Base-by-base conservation (phyloP, 2,329 filamentous ascomycete species). In the Calycina marina region DNA sequence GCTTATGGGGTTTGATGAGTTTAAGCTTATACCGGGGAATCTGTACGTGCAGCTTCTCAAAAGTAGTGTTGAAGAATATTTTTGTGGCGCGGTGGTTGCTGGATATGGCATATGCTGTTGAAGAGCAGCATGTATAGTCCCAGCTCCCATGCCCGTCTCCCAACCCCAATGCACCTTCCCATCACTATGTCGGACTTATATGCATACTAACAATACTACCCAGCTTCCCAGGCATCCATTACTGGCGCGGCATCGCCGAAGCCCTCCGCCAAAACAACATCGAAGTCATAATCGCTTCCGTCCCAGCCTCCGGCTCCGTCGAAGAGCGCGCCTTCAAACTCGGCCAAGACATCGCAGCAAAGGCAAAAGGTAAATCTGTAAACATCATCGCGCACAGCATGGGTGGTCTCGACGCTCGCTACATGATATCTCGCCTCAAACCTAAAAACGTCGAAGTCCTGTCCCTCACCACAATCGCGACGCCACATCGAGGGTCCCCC, bases 371-470 rank as follows among this genome's bases (percentile, higher is more conserved):
- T 12, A 58, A 56, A 38, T 69, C 75, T 31, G 82, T 93, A 42
- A 83, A 82, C 50, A 80, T 93, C 37, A 63, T 85, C 13, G 71
- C 71, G 25, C 79, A 85, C 56, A 69, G 63, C 43, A 76, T 76
- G 71, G 71, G 73, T 29, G 72, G 73, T 2, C 59, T 78, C 3
- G 73, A 77, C 49, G 67, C 71, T 6, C 61, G 73, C 28, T 73
- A 74, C 51, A 73, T 77, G 70, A 68, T 77, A 32, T 69, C 70
- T 14, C 59, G 60, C 31, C 56, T 75, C 9, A 56, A 55, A 25
- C 66, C 65, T 2, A 41, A 50, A 1, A 49, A 54, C 14, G 52
- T 54, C 54, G 63, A 53, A 58, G 66, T 66, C 28, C 29, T 56
- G 2, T 53, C 50, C 13, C 39, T 57, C 12, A 57, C 55, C 3